Conservation (phyloP, 305 asterid species). For the Striga hermonthica region DNA sequence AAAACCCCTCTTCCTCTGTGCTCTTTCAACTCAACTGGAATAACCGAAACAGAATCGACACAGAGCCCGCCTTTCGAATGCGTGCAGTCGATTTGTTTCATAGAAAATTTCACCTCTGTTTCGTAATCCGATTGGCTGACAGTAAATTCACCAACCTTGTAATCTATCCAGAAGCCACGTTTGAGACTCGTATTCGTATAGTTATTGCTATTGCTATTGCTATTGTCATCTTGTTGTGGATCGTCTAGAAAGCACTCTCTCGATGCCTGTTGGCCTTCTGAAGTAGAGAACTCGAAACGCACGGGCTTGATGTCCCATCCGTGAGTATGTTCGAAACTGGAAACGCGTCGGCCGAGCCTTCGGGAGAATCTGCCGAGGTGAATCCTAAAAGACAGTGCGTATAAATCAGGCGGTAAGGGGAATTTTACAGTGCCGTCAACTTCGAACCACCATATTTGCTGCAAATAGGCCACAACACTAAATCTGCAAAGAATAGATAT, state of each 20-base stretch:
- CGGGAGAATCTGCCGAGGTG: conserved; percentile 78
- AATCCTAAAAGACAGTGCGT: conserved; percentile 73
- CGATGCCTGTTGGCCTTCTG: conserved; percentile 80
- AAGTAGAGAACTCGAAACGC: conserved; percentile 63
- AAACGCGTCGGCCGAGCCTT: conserved; percentile 82
- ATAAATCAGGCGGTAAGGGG: conserved; percentile 86
- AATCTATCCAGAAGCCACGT: conserved; percentile 90
- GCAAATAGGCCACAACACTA: conserved; percentile 77
- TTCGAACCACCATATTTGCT: conserved; percentile 99
- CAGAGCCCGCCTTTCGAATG: conserved; percentile 97
- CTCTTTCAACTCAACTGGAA: conserved; percentile 58
- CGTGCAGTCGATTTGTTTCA: conserved; percentile 97
- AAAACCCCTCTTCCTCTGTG: conserved; percentile 42
- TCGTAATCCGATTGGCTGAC: conserved; percentile 54
- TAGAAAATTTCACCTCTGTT: conserved; percentile 75
- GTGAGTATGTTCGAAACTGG: conserved; percentile 77
- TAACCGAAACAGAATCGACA: conserved; percentile 73
- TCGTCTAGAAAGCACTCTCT: conserved; percentile 70
- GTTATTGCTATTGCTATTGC: background rate
- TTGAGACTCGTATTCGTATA: conserved; percentile 37
- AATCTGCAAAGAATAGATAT: conserved; percentile 52
- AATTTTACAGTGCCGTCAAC: conserved; percentile 75
- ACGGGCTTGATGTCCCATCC: conserved; percentile 96
- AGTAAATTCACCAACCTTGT: conserved; percentile 79
- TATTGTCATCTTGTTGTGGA: conserved; percentile 46